Base-by-base conservation (phyloP, 148 eudicot species). In the Silene uniflora region DNA sequence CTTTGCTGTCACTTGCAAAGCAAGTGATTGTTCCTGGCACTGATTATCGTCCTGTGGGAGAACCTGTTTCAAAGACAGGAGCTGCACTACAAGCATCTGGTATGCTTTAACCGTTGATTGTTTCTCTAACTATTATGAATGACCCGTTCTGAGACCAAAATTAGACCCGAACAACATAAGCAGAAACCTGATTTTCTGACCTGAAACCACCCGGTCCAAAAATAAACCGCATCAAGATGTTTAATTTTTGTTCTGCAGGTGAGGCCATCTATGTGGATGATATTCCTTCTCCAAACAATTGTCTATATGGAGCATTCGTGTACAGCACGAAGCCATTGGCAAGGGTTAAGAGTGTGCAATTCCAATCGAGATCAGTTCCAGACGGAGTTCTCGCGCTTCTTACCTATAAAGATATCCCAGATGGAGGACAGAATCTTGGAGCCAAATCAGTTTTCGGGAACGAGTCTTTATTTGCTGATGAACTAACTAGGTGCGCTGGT, bases 61-160 rank as follows among this genome's bases (percentile, higher is more conserved):
- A 89, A 76, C 88, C 98, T 27, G 81, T 92, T 69, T 27, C 64
- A 64, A 95, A 95, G 77, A 76, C 85, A 64, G 94, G 94, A 72
- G 92, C 97, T 86, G 84, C 90, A 59, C 82, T 90, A 54, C 99
- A 92, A 81, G 97, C 97, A 83, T 92, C 94, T 54, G 99, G 99
- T 95, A 81, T 49, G 88, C 78, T 47, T 67, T n/a, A 21, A 58
- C 13, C 39, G 49, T 66, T 64, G 16, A 6, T 6, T 22, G 22
- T 49, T 49, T 49, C 54, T 32, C 35, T 32, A 32, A n/a, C n/a
- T 32, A 32, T 32, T 32, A 32, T 32, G 35, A 32, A 32, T 32
- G 35, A 32, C 35, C 35, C 35, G 4, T 2, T 32, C 35, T 32
- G 35, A 32, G 5, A 32, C 35, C 35, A 32, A 27, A 32, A 32